Percentiles rank a stretch among this genome's conserved stretches.
phyloP scores from a whole-genome alignment of 108 stramenopile species.

The Parietichytrium sp. region DNA sequence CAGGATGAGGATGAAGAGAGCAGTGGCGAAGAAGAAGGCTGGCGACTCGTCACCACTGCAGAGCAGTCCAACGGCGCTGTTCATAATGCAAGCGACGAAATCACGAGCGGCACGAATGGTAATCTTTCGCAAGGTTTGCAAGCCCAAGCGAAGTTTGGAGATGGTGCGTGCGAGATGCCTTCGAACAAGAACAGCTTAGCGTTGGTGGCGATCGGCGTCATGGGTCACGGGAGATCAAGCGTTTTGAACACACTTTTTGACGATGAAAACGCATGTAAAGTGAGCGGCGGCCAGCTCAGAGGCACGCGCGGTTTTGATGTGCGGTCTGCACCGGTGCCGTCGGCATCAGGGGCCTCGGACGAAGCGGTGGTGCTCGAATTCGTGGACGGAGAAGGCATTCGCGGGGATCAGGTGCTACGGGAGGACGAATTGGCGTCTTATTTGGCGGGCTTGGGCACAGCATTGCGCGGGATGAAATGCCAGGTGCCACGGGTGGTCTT shows the following conservation, averaged over 20 bases:
- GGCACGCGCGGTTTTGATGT: constrained; percentile 33
- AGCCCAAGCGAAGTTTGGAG: no score
- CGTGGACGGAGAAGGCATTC: constrained; percentile 18
- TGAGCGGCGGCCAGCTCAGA: constrained; percentile 32
- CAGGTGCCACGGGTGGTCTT: not conserved
- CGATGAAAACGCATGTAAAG: not conserved
- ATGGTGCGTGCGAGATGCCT: no score
- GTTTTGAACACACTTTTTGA: not conserved
- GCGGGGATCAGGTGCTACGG: not conserved
- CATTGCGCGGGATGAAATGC: not conserved
- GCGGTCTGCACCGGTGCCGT: not conserved
- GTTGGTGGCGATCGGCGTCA: constrained; percentile 1
- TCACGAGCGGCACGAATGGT: no score
- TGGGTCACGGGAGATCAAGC: not conserved
- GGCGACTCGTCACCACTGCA: no score
- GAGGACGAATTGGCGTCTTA: not conserved
- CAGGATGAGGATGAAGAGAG: no score
- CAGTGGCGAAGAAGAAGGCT: no score
- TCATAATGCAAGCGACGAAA: no score
- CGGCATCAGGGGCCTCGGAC: not conserved
- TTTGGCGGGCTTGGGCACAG: not conserved
- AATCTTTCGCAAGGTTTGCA: no score
- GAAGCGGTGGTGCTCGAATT: not conserved
- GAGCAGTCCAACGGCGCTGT: no score
- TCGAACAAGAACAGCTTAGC: no score